Conservation (phyloP, 768 basidiomycete species). For the Crassisporium funariophilum region DNA sequence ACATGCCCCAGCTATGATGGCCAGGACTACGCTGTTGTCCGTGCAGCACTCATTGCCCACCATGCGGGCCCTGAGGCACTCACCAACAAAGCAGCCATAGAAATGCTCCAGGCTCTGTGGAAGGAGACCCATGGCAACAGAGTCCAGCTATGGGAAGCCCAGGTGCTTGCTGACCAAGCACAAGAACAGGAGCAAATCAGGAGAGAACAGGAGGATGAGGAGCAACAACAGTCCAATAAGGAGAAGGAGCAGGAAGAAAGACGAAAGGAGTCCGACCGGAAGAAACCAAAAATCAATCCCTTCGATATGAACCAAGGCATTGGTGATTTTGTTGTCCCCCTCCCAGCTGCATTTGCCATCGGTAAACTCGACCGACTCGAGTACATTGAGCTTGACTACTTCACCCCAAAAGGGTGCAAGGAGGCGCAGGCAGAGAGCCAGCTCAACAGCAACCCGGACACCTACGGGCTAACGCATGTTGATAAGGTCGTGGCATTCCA, state of each 20-base stretch:
- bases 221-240: background rate
- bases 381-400: constrained; percentile 7
- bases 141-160: too few relatives aligned
- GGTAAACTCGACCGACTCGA: background rate
- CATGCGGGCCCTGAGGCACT: too few relatives aligned
- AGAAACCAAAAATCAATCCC: constrained; percentile 1
- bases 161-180: too few relatives aligned
- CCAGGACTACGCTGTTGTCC: too few relatives aligned
- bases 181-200: background rate
- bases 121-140: too few relatives aligned
- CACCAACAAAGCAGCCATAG: too few relatives aligned
- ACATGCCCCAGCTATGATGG: too few relatives aligned
- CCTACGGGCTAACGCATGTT: background rate
- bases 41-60: too few relatives aligned
- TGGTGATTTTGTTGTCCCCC: constrained; percentile 1
- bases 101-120: too few relatives aligned
- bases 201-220: background rate
- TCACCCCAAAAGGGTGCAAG: constrained; percentile 8
- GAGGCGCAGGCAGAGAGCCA: background rate
- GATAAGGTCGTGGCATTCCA: background rate
- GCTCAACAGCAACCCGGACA: background rate
- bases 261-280: background rate
- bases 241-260: background rate
- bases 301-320: background rate
- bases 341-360: constrained; percentile 14